Evolutionary conservation across 306 rosid genomes (phyloP), one percentile per base, ranked within the genome.

Genomic region (Spatholobus suberectus): DNA sequence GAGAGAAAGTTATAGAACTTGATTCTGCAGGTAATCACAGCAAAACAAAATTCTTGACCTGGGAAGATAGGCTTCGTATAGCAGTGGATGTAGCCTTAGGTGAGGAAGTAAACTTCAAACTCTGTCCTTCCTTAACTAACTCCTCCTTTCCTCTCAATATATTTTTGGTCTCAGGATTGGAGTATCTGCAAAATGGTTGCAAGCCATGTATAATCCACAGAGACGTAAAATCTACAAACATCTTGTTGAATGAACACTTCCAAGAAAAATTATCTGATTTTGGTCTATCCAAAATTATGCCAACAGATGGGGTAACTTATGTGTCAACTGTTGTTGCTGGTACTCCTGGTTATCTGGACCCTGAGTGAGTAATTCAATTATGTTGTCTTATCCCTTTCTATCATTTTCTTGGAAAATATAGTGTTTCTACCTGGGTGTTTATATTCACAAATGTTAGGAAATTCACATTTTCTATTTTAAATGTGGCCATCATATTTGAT

Each of bases 171-270:
- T 29, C 32, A 29, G 32, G 32, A 29, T 29, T 29, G 32, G 32
- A 29, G 32, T 29, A 90, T 49, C 58, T 81, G 23, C 85, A 81
- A 5, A 73, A 73, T 49, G 80, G 85, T 9, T 81, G 80, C 5
- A 89, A 21, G 26, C 86, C 88, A 55, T 86, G 69, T 4, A 81
- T 81, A 61, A 29, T 72, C 10, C 93, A 90, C 34, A 86, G 89
- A 73, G 90, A 88, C 17, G 83, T 88, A 14, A 90, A 88, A 75
- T 15, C 86, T 9, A 24, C 87, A 15, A 90, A 90, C 77, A 86
- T 88, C 20, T 86, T 86, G 78, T 46, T 86, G 47, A 76, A 40
- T 35, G 79, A 88, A 23, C 87, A 82, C 5, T 87, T 83, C 11
- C 82, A 62, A 15, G 92, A 83, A 3, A 86, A 85, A 55, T 26